Conservation (phyloP, 257 asterid species). For the Ligustrum vulgare region DNA sequence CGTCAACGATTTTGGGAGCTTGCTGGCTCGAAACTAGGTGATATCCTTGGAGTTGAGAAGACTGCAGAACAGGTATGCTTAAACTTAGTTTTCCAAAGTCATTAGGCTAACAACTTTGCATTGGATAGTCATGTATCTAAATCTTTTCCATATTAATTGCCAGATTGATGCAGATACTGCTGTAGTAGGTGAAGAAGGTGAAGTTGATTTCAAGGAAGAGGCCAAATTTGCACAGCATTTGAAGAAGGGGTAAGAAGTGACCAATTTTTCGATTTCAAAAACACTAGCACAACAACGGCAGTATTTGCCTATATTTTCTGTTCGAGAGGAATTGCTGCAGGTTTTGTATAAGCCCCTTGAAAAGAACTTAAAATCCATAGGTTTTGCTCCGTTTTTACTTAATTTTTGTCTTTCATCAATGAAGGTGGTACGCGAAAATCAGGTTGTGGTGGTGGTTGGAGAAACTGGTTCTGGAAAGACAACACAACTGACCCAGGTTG, state of each 20-base stretch:
- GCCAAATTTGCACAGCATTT: constrained; percentile 93
- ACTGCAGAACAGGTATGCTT: constrained; percentile 77
- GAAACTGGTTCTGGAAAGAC: constrained; percentile 99
- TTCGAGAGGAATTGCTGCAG: constrained; percentile 95
- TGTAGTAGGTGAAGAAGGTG: constrained; percentile 92
- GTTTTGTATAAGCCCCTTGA: constrained; percentile 30
- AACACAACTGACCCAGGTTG: constrained; percentile 92
- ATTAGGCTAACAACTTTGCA: background rate
- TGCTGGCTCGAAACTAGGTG: constrained; percentile 94
- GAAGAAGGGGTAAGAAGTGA: constrained; percentile 76
- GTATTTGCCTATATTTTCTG: constrained; percentile 90
- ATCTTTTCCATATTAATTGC: constrained; percentile 26
- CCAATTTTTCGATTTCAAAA: constrained; percentile 74
- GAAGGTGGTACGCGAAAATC: constrained; percentile 94
- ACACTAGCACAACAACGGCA: constrained; percentile 83
- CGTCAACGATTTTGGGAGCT: constrained; percentile 99
- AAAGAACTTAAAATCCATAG: background rate
- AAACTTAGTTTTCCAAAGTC: constrained; percentile 20
- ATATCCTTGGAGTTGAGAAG: constrained; percentile 96
- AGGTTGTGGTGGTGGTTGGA: constrained; percentile 93
- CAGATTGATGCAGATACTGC: constrained; percentile 99
- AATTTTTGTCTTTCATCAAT: constrained; percentile 4
- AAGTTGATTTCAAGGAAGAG: constrained; percentile 92
- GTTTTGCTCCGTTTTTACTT: background rate
- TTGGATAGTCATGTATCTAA: constrained; percentile 24